Evolutionary conservation across 2,329 filamentous ascomycete genomes (phyloP), one percentile per base, ranked within the genome.

Genomic region (Alternaria gaisen): DNA sequence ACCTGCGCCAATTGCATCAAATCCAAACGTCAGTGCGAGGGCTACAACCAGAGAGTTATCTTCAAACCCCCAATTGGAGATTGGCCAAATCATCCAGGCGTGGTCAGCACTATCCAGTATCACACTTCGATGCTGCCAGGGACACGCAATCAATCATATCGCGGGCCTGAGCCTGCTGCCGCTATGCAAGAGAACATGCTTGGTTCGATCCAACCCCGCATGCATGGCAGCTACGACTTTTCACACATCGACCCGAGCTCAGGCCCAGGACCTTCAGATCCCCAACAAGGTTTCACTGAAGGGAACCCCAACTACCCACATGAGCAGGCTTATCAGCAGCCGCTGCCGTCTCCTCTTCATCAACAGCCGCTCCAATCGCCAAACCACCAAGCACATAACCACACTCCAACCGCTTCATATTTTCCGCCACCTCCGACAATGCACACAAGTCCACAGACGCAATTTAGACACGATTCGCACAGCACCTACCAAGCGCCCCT

Each of bases 1-100:
- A 90, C 86, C 28, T 95, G 92, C 80, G 88, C 86, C 72, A 96
- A 96, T 74, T 96, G 92, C 80, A 88, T 91, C 81, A 95, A 94
- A 74, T 94, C 91, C 18, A 94, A 94, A 79, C 86, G 92, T 14
- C 84, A 88, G 67, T 96, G 92, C 76, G 91, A 95, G 77, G 92
- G 92, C 54, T 95, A 95, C 77, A 93, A 88, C 68, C 90, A 92
- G 76, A 87, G 90, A 47, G 88, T 95, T 55, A 84, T 93, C 60
- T 95, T 94, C 84, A 94, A 93, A 75, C 86, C 91, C 52, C 89
- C 90, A 58, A 87, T 88, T 53, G 83, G 86, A 81, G 86, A 69
- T 81, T 83, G 69, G 78, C 75, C 71, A 43, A 76, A 77, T 36
- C 75, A 77, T 52, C 72, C 74, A 34, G 73, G 75, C n/a, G 70